Base-by-base conservation (phyloP, 495 filamentous ascomycete species). In the Hypoxylon fuscum region DNA sequence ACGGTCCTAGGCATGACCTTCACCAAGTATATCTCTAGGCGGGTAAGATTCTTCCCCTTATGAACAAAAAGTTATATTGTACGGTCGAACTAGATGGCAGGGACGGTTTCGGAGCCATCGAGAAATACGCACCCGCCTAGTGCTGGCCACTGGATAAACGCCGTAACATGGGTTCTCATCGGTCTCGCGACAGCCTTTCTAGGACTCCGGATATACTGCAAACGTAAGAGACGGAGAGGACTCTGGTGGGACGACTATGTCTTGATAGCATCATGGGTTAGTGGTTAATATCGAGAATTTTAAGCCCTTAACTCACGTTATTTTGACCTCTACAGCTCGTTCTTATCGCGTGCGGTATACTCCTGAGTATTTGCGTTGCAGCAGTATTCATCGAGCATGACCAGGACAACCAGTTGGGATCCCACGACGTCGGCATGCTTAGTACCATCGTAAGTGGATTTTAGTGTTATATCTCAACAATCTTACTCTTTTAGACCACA, bases 161-260 rank as follows among this genome's bases (percentile, higher is more conserved):
- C 35, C 21, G 56, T 69, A 4, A 35, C 67, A 7, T 77, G 74
- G 74, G 18, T 56, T 6, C 45, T 76, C 21, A 59, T 64, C 8
- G 34, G 45, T 14, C 18, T 77, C 10, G 60, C 73, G 5, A 51
- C 51, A 10, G 29, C 40, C 1, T 71, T 77, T 42, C 63, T 77
- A 2, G 62, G 29, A 15, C 64, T 76, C 32, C 70, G 74, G n/a
- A 10, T 73, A 3, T 75, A 72, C 62, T 74, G 70, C 59, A 69
- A 71, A 17, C 50, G 55, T 17, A 49, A 47, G 8, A 55, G 64
- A 15, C 34, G 56, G n/a, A 50, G 62, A 6, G 51, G 62, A 1
- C 51, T 76, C 8, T 72, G 72, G 68, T 74, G 68, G 61, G 75
- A 76, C 42, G 74, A 76, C 34, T 59, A 42, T 8, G 22, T 76